Percentiles rank a stretch among this genome's conserved stretches.
These are phyloP conservation scores for Sugiyamaella pinicola DNA, from an alignment of 1,139 yeast genomes.

Conservation along the genomic window DNA sequence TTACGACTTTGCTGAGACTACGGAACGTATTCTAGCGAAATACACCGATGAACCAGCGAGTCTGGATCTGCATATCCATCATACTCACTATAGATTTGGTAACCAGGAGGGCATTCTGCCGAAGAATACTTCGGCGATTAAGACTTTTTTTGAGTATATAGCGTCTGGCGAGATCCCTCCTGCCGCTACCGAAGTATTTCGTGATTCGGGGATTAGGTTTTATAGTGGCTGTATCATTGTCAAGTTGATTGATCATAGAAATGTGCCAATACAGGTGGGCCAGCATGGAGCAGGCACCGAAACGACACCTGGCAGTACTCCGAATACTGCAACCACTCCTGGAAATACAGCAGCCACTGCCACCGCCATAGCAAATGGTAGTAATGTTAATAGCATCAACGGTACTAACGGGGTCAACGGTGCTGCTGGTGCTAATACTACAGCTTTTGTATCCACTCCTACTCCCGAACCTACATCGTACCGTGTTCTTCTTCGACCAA, in stretches of 20 bases:
- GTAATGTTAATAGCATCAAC: not conserved
- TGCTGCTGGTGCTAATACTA: not conserved
- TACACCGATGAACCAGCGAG: slow-evolving; percentile 81
- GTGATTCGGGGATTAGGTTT: slow-evolving; percentile 78
- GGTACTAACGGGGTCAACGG: not conserved
- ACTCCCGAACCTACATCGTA: slow-evolving; percentile 50
- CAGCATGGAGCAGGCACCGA: slow-evolving; percentile 3
- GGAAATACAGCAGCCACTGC: not conserved
- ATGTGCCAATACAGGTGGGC: slow-evolving; percentile 26
- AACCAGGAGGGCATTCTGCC: slow-evolving; percentile 79
- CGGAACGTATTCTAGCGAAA: slow-evolving; percentile 74
- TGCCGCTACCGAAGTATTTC: slow-evolving; percentile 82
- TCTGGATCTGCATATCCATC: slow-evolving; percentile 84
- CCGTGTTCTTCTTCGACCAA: slow-evolving; percentile 75
- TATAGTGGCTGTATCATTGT: slow-evolving; percentile 89
- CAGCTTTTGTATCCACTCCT: not conserved
- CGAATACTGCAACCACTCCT: not conserved
- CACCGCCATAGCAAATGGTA: not conserved
- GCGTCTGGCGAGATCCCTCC: slow-evolving; percentile 84
- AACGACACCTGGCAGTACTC: not conserved
- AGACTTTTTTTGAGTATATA: slow-evolving; percentile 70
- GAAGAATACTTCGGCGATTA: slow-evolving; percentile 75
- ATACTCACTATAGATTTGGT: slow-evolving; percentile 82
- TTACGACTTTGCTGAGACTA: slow-evolving; percentile 56
- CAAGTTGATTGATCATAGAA: slow-evolving; percentile 77